A percentile compares a stretch with the other conserved stretches of the same genome.
Evolutionary conservation across 768 basidiomycete species (phyloP).

Genomic region (Boletales sp.): DNA sequence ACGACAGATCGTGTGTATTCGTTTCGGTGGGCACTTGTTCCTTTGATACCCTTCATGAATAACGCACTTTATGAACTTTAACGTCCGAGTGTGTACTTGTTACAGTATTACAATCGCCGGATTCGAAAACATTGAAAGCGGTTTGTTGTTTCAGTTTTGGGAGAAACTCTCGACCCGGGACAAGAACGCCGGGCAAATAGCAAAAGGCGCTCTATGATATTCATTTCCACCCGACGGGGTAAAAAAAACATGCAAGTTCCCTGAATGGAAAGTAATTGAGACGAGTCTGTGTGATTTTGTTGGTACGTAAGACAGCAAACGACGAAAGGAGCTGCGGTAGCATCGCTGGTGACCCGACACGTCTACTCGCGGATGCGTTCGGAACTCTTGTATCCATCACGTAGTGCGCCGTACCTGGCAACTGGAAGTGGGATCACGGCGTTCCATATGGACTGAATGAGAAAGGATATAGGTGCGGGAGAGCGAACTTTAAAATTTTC

Average conservation of each 20-base stretch:
- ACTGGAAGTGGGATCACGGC: conserved; percentile 4
- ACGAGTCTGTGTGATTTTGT: neutral
- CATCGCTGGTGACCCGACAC: conserved; percentile 2
- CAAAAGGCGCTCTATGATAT: neutral
- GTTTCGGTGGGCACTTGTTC: neutral
- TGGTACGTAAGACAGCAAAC: too few relatives aligned
- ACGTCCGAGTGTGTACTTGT: neutral
- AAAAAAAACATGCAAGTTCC: too few relatives aligned
- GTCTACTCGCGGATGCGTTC: neutral
- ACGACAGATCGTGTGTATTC: conserved; percentile 3
- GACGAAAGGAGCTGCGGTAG: neutral
- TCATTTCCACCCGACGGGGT: too few relatives aligned
- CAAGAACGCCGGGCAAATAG: neutral
- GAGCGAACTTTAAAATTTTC: neutral
- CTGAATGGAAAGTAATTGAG: too few relatives aligned
- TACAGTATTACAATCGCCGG: neutral
- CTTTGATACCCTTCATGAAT: conserved; percentile 8
- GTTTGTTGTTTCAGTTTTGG: neutral
- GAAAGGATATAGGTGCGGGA: neutral
- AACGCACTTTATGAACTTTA: neutral
- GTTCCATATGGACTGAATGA: neutral
- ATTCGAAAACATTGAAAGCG: too few relatives aligned
- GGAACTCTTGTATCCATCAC: neutral
- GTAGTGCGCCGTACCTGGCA: conserved; percentile 11
- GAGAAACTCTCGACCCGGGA: neutral